phyloP scores from a whole-genome alignment of 208 protist genomes.

The Polymyxa betae region DNA sequence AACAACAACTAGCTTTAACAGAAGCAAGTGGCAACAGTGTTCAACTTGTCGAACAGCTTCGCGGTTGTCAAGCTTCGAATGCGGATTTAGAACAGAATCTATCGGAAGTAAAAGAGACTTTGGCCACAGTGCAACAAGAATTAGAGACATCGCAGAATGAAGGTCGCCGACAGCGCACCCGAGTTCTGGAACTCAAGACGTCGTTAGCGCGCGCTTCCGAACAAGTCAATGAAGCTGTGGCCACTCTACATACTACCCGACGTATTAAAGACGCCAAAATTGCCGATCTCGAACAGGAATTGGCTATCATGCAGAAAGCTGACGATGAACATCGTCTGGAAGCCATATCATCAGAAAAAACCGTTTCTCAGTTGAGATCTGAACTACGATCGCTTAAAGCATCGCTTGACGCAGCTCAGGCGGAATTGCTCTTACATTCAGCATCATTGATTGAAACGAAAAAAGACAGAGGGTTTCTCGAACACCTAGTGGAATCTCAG shows the following conservation, averaged over 20 bases:
- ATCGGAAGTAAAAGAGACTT: not conserved
- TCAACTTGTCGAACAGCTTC: not conserved
- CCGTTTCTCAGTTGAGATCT: not conserved
- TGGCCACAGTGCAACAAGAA: not conserved
- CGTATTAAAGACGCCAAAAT: not conserved
- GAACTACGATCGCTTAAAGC: not conserved
- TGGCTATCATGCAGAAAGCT: not conserved
- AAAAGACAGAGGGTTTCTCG: no score
- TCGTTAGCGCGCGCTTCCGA: not conserved
- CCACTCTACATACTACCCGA: not conserved
- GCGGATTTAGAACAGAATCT: not conserved
- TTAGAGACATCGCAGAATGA: not conserved
- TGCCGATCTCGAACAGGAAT: not conserved
- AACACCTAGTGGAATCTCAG: no score
- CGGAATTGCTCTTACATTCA: no score
- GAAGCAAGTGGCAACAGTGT: not conserved
- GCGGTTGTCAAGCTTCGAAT: not conserved
- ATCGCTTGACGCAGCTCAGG: not conserved
- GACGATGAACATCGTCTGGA: not conserved
- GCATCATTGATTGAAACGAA: no score
- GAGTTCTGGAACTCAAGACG: not conserved
- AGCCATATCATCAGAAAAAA: not conserved
- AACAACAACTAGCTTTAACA: not conserved
- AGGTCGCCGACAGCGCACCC: not conserved
- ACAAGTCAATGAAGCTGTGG: slow-evolving; percentile 1